Evolutionary conservation across 495 filamentous ascomycete genomes (phyloP).

Genomic region (Penicillium pancosmium): DNA sequence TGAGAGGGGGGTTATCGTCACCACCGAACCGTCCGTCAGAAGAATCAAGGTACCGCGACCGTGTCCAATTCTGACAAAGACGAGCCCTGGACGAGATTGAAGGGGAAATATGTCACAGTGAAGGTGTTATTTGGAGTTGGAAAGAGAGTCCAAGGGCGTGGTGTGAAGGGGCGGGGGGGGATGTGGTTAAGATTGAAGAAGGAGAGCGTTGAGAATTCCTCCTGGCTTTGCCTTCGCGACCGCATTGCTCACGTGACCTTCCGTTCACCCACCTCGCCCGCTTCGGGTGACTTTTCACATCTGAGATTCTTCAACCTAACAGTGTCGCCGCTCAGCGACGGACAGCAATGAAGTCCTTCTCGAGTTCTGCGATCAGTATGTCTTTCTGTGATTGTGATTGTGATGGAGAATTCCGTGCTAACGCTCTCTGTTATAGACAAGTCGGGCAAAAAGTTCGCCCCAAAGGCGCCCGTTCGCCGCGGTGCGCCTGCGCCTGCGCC

Average conservation of each 20-base stretch:
- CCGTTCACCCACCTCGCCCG: not conserved
- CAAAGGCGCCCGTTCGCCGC: conserved; percentile 53
- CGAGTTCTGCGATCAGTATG: conserved; percentile 62
- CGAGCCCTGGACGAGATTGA: conserved; percentile 7
- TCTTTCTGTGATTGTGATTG: conserved; percentile 7
- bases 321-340: conserved; percentile 23
- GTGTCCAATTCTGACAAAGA: conserved; percentile 30
- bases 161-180: conserved; percentile 16
- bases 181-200: conserved; percentile 32
- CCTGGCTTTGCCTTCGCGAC: conserved; percentile 2
- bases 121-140: conserved; percentile 7
- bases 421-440: conserved; percentile 41
- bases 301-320: conserved; percentile 9
- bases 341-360: conserved; percentile 54
- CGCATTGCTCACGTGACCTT: not conserved
- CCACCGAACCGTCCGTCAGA: conserved; percentile 46
- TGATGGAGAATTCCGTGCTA: not conserved
- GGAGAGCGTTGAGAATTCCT: conserved; percentile 42
- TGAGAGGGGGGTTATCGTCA: conserved; percentile 36
- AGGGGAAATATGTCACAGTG: conserved; percentile 7
- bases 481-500: conserved; percentile 32
- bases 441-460: conserved; percentile 58
- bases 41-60: conserved; percentile 35
- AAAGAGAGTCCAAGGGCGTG: conserved; percentile 3
- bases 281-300: not conserved